phyloP scores from a whole-genome alignment of 73 alveolate genomes.

The Tetrahymena thermophila region DNA sequence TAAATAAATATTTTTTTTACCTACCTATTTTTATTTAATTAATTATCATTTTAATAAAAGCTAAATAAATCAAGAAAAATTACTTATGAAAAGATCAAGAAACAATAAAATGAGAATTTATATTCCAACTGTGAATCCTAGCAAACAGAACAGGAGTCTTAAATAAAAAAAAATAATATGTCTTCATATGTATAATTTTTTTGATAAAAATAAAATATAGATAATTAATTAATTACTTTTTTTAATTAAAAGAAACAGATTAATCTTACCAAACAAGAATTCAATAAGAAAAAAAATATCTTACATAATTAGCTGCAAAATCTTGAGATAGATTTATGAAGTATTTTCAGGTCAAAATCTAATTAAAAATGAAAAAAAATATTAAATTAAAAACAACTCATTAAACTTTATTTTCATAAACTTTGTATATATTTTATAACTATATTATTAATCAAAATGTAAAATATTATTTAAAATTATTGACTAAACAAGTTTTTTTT shows the following conservation, averaged over 20 bases:
- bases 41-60: neutral
- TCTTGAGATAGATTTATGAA: neutral
- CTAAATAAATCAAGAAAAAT: neutral
- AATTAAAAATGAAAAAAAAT: no score
- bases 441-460: no score
- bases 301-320: neutral
- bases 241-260: neutral
- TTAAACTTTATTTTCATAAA: neutral
- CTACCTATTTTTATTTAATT: neutral
- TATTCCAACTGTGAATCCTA: neutral
- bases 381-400: neutral
- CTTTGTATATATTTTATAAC: no score
- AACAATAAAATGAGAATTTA: neutral
- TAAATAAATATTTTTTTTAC: neutral
- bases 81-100: neutral
- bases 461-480: no score
- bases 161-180: neutral
- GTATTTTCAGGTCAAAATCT: no score
- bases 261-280: neutral
- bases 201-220: neutral
- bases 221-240: neutral
- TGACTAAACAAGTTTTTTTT: no score
- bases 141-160: neutral
- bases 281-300: neutral
- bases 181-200: neutral